phyloP scores from a whole-genome alignment of 2,329 filamentous ascomycete species.

The Pyrenochaeta sp. region DNA sequence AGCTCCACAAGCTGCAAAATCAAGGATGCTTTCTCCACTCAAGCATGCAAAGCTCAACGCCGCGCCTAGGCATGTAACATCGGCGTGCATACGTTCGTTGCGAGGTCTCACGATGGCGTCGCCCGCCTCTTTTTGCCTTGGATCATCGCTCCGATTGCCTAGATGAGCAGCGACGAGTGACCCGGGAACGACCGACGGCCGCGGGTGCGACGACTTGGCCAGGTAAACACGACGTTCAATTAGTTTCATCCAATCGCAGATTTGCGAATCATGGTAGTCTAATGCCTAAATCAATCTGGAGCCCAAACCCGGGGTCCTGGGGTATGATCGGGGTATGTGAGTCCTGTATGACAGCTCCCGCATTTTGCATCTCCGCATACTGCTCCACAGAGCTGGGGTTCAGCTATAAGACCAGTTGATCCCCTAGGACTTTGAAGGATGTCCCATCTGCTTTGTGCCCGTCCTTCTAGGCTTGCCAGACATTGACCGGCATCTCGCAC shows the following conservation, averaged over 20 bases:
- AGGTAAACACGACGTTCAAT: background rate
- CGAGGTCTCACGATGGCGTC: background rate
- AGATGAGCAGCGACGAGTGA: background rate
- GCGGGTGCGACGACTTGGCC: background rate
- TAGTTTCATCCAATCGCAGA: background rate
- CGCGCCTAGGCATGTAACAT: slow-evolving; percentile 25
- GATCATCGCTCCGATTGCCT: background rate
- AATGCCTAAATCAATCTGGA: background rate
- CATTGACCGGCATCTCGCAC: background rate
- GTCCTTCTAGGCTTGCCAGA: background rate
- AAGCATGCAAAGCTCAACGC: slow-evolving; percentile 20
- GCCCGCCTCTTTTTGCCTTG: background rate
- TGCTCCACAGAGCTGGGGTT: slow-evolving; percentile 5
- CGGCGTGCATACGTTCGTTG: background rate
- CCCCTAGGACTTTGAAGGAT: background rate
- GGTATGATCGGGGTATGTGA: background rate
- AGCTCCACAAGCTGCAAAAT: slow-evolving; percentile 15
- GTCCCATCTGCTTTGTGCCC: background rate
- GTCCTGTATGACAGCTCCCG: slow-evolving; percentile 1
- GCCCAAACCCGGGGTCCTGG: background rate
- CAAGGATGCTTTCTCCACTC: slow-evolving; percentile 29
- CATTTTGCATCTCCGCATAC: slow-evolving; percentile 10
- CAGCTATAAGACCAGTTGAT: slow-evolving; percentile 3
- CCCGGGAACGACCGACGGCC: background rate
- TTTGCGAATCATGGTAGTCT: background rate